These are phyloP conservation scores for Blumeriella jaapii DNA, from an alignment of 2,329 filamentous ascomycete genomes.

Conservation along the genomic window DNA sequence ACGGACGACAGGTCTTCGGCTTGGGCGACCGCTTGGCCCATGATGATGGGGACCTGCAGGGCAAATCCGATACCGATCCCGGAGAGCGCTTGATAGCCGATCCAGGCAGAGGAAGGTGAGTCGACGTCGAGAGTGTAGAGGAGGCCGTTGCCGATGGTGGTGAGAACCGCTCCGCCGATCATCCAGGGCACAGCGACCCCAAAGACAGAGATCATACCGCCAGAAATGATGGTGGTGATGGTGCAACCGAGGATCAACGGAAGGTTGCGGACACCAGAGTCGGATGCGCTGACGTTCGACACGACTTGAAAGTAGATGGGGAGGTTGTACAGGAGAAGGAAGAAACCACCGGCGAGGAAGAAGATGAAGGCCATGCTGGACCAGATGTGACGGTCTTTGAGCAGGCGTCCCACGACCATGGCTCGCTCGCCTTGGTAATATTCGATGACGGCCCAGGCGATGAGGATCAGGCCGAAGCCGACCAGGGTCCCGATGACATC, in stretches of 20 bases:
- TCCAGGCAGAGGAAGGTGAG: conserved; percentile 39
- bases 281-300: conserved; percentile 26
- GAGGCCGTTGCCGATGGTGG: conserved; percentile 37
- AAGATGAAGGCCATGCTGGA: conserved; percentile 32
- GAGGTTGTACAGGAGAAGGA: conserved; percentile 36
- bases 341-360: conserved; percentile 33
- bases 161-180: conserved; percentile 23
- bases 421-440: conserved; percentile 35
- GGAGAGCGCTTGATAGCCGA: conserved; percentile 45
- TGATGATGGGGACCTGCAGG: conserved; percentile 34
- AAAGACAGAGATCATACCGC: conserved; percentile 25
- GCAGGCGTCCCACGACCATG: conserved; percentile 37
- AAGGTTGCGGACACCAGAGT: conserved; percentile 30
- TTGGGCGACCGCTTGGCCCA: conserved; percentile 28
- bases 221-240: conserved; percentile 27
- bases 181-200: conserved; percentile 30
- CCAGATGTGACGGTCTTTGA: conserved; percentile 34
- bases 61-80: conserved; percentile 46
- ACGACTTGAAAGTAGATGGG: conserved; percentile 40
- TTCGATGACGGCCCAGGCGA: conserved; percentile 30
- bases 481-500: conserved; percentile 34
- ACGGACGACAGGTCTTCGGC: conserved; percentile 35
- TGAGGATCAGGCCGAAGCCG: conserved; percentile 26
- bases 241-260: conserved; percentile 27
- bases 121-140: conserved; percentile 40